A percentile compares a stretch with the other conserved stretches of the same genome.
These are phyloP conservation scores for Xenosphaeropsis pyriputrescens DNA, from an alignment of 2,329 filamentous ascomycete genomes.

Conservation along the genomic window DNA sequence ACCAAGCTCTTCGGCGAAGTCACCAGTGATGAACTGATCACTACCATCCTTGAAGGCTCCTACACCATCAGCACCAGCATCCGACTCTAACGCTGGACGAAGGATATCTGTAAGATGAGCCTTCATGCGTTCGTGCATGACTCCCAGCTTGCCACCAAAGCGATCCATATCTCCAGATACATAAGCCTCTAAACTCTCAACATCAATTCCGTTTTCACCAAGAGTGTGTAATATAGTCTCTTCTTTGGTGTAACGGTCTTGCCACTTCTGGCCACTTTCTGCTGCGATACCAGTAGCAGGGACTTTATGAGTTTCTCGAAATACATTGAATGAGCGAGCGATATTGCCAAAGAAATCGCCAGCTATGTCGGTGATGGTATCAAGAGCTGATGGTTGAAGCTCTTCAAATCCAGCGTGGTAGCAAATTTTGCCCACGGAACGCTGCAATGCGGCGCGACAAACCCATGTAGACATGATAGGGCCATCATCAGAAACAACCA, in stretches of 20 bases:
- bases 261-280: constrained; percentile 26
- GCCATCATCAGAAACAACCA: constrained; percentile 78
- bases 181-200: constrained; percentile 72
- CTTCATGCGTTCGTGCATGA: constrained; percentile 92
- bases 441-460: constrained; percentile 72
- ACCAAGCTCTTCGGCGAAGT: constrained; percentile 94
- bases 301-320: constrained; percentile 70
- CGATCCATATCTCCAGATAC: constrained; percentile 90
- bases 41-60: constrained; percentile 92
- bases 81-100: constrained; percentile 64
- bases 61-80: constrained; percentile 69
- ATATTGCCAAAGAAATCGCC: constrained; percentile 83
- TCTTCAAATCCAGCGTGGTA: constrained; percentile 97
- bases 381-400: constrained; percentile 85
- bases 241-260: constrained; percentile 63
- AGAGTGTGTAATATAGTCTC: constrained; percentile 80
- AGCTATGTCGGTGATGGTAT: constrained; percentile 78
- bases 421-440: constrained; percentile 86
- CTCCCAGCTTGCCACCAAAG: constrained; percentile 60
- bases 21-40: constrained; percentile 90
- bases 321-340: constrained; percentile 63
- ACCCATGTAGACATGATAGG: constrained; percentile 75
- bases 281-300: constrained; percentile 29
- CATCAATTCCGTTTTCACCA: constrained; percentile 67
- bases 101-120: constrained; percentile 83